Conservation (phyloP, 2,329 filamentous ascomycete genomes). For the Paecilomyces dactylethromorphus region DNA sequence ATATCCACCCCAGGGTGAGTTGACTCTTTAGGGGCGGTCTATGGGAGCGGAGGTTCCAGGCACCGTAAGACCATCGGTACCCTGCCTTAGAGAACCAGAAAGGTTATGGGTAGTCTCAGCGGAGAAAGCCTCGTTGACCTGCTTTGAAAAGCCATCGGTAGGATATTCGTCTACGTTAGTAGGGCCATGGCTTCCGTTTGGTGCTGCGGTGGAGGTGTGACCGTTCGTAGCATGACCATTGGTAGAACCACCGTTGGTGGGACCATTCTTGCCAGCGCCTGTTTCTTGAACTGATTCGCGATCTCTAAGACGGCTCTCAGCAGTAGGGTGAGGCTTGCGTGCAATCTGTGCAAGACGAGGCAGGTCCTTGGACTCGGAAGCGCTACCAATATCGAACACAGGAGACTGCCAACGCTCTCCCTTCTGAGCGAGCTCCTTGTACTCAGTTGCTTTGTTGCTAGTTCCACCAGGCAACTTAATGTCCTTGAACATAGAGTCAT, state of each 20-base stretch:
- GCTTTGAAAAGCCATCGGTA: background rate
- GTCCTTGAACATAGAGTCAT: constrained; percentile 88
- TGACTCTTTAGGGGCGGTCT: background rate
- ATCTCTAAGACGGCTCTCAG: constrained; percentile 13
- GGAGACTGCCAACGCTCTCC: constrained; percentile 93
- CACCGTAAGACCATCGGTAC: background rate
- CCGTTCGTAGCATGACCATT: background rate
- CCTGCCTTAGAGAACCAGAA: background rate
- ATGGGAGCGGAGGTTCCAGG: background rate
- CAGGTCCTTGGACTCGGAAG: constrained; percentile 64
- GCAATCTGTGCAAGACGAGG: constrained; percentile 51
- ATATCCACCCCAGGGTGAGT: background rate
- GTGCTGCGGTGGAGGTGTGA: background rate
- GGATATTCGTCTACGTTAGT: background rate
- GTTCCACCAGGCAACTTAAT: constrained; percentile 82
- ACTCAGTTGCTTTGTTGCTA: constrained; percentile 88
- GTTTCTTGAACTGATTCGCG: background rate
- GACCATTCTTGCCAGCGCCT: background rate
- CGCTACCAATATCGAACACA: constrained; percentile 80
- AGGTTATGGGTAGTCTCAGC: background rate
- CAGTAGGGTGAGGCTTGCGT: constrained; percentile 53
- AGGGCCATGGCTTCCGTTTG: background rate
- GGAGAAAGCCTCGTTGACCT: background rate
- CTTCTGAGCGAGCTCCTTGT: constrained; percentile 78
- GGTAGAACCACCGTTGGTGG: background rate